Base-by-base conservation (phyloP, 257 asterid genomes). In the Nicotiana sylvestris region DNA sequence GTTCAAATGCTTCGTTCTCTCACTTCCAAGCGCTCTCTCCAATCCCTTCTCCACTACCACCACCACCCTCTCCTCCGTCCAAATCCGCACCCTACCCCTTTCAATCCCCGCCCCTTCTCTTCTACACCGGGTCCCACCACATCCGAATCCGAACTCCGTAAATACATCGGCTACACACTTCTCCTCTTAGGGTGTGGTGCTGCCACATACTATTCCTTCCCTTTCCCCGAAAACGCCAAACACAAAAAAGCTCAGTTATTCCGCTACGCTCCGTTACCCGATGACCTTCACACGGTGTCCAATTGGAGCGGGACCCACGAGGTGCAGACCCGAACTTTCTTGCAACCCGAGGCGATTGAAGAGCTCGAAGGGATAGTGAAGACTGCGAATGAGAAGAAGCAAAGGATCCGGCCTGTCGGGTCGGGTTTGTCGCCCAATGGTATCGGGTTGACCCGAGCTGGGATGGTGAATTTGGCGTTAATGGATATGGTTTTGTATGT, bases 261-360 rank as follows among this genome's bases (percentile, higher is more conserved):
- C 88, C 97, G 96, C 56, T 96, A 96, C 90, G 97, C 97, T 55
- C 97, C 98, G 0, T 91, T 96, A 1, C 99, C 98, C 0, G 91
- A 95, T 4, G 98, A 94, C 85, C 97, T 96, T 35, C 99, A 96
- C 86, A 89, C 98, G 1, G 92, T 94, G 1, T 88, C 99, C 82
- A 96, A 96, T 67, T 96, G 99, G 99, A 94, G 98, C 82, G 99
- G 98, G 81, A 96, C 98, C 13, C 98, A 96, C 81, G 98, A 94
- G 77, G 97, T 96, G 65, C 98, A 92, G 21, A 96, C 99, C n/a
- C 96, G 94, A 17, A 89, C 82, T 2, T 96, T 94, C 72, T 55
- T 94, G 64, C 98, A 96, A 89, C 98, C 99, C n/a, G 99, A 95
- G 32, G 69, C 77, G 12, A 29, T 87, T 3, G 60, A 83, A 0